Evolutionary conservation across 768 basidiomycete species (phyloP).

Genomic region (Rhizopogon sp.): DNA sequence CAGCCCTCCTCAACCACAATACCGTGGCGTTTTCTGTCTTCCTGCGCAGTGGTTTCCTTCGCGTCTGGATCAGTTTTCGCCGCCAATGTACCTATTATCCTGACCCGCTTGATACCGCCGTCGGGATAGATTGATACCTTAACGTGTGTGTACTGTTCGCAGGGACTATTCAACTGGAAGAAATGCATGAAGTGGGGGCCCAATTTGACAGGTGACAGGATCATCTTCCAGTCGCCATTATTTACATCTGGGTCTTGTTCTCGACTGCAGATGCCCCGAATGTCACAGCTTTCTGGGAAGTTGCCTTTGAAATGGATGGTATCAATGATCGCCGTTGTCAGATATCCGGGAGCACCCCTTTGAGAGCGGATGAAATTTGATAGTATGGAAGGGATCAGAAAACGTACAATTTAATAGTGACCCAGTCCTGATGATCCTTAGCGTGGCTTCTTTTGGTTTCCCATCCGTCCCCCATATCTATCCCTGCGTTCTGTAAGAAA

Average conservation of each 20-base stretch:
- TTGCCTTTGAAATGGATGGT: slow-evolving; percentile 96
- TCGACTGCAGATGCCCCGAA: slow-evolving; percentile 50
- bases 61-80: not conserved
- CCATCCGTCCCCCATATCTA: slow-evolving; percentile 98
- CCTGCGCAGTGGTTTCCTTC: not conserved
- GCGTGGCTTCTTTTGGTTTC: slow-evolving; percentile 87
- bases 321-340: slow-evolving; percentile 82
- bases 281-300: slow-evolving; percentile 84
- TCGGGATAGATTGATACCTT: slow-evolving; percentile 90
- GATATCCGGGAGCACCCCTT: slow-evolving; percentile 69
- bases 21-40: no score
- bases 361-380: not conserved
- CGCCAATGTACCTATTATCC: slow-evolving; percentile 53
- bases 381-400: not conserved
- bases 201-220: slow-evolving; percentile 74
- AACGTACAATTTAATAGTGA: slow-evolving; percentile 79
- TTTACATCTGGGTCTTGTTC: slow-evolving; percentile 34
- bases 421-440: slow-evolving; percentile 87
- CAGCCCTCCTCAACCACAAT: not conserved
- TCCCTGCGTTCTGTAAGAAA: slow-evolving; percentile 34
- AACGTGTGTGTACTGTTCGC: slow-evolving; percentile 70
- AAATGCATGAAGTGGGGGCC: slow-evolving; percentile 88
- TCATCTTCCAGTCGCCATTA: slow-evolving; percentile 55
- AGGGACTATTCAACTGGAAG: slow-evolving; percentile 70
- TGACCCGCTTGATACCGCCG: slow-evolving; percentile 89